Percentiles rank a stretch among this genome's conserved stretches.
Conservation (phyloP, 345 rosid genomes). For the Gossypium australe region DNA sequence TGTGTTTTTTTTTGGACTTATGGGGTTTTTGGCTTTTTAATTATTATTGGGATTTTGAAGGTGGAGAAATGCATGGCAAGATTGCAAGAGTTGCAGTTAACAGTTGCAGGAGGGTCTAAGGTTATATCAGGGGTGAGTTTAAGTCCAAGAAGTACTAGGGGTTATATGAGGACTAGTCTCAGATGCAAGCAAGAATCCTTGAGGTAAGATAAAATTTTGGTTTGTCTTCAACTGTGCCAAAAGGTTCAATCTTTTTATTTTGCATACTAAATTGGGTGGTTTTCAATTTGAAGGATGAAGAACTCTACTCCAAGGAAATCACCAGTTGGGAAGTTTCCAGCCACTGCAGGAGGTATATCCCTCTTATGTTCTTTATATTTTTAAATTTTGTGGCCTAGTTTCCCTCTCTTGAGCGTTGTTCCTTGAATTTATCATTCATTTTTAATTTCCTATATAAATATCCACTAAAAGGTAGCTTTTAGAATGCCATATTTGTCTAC, state of each 20-base stretch:
- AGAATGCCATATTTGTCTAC: too few relatives aligned
- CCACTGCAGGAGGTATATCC: neutral
- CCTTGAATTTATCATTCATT: too few relatives aligned
- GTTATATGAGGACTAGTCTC: conserved; percentile 17
- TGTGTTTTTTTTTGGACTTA: neutral
- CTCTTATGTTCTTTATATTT: too few relatives aligned
- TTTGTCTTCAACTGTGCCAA: neutral
- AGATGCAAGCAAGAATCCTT: neutral
- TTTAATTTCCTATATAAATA: too few relatives aligned
- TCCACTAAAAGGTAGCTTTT: too few relatives aligned
- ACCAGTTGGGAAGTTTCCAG: conserved; percentile 60
- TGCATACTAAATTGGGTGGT: neutral
- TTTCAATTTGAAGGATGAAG: conserved; percentile 40
- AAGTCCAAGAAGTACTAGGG: conserved; percentile 62
- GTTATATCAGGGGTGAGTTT: neutral
- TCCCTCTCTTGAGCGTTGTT: too few relatives aligned
- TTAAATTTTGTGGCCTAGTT: too few relatives aligned
- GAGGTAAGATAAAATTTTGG: neutral
- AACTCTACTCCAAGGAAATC: conserved; percentile 47
- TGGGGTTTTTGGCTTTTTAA: neutral
- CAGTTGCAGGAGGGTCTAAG: conserved; percentile 50
- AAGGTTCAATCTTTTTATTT: neutral
- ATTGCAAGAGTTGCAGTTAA: conserved; percentile 84
- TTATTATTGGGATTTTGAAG: conserved; percentile 34
- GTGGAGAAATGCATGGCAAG: conserved; percentile 96